Evolutionary conservation across 495 filamentous ascomycete genomes (phyloP), one percentile per base, ranked within the genome.

Genomic region (Neohortaea acidophila): DNA sequence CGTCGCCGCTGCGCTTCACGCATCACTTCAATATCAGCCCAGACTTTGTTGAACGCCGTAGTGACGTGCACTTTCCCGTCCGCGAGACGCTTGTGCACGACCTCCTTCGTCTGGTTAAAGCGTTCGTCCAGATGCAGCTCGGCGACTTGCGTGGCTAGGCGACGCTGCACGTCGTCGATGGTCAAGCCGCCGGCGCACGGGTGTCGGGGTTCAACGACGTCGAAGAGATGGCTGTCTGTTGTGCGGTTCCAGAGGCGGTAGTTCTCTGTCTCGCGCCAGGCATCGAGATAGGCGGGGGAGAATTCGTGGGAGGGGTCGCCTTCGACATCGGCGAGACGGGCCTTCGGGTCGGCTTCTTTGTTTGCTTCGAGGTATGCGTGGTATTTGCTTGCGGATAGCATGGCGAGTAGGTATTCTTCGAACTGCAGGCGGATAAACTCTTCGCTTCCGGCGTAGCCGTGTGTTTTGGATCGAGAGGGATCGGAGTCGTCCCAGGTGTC

Each of bases 371-470:
- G 67, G 50, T 87, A 82, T 44, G 78, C 70, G 51, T 81, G 84
- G 56, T 92, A 94, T 52, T 94, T 94, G 47, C 83, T 78, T 5
- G 80, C 70, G 0, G 91, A 81, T 30, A 94, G 71, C 38, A 97
- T 68, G 1, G 87, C 84, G 5, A 96, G 67, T 13, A 96, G 67
- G 51, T 97, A 97, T 55, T 96, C 91, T 63, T 97, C 89, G 43
- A 97, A 97, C 51, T 97, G 89, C 5, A 96, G 72, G 14, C 89
- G 73, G 51, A 97, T 96, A 55, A 94, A 96, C 54, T 96, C 91
- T 62, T 97, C 89, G 43, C 86, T 94, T 36, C 89, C 89, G 49
- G 84, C 79, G 53, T 94, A 97, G 13, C 86, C 87, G 65, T 92
- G 79, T 5, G 84, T 93, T 49, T 85, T 93, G 12, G 89, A 89